phyloP scores from a whole-genome alignment of 257 asterid species.

The Solanum etuberosum region DNA sequence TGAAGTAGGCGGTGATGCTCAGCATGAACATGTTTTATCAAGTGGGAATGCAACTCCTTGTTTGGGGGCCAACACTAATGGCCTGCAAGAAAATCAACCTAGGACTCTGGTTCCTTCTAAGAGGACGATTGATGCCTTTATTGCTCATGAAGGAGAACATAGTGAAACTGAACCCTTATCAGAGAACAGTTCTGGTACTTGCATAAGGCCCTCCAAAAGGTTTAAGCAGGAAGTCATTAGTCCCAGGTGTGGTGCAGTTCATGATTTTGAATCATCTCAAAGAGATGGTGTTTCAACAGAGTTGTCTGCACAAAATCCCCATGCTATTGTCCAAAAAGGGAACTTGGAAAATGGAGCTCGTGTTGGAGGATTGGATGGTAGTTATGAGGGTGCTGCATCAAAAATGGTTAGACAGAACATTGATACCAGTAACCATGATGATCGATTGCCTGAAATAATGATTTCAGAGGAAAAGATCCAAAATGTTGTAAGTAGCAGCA shows the following conservation, averaged over 20 bases:
- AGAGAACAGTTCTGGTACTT: conserved; percentile 12
- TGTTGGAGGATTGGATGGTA: not conserved
- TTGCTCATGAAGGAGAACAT: conserved; percentile 12
- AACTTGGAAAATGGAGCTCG: conserved; percentile 4
- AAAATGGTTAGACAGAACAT: not conserved
- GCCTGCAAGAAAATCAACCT: conserved; percentile 13
- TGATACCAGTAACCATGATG: conserved; percentile 12
- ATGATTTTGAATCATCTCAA: conserved; percentile 4
- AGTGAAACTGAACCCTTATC: conserved; percentile 1
- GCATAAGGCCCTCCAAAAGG: conserved; percentile 21
- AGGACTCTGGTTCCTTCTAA: conserved; percentile 16
- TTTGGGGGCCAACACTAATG: conserved; percentile 4
- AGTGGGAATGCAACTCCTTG: conserved; percentile 1
- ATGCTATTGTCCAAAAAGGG: not conserved
- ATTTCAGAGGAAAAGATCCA: conserved; percentile 14
- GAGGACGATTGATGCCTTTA: conserved; percentile 11
- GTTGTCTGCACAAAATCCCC: not conserved
- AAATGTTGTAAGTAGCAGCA: conserved; percentile 12
- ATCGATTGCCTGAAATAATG: conserved; percentile 10
- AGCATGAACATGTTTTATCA: not conserved
- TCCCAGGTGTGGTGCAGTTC: not conserved
- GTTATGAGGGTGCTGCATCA: conserved; percentile 4
- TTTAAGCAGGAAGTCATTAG: conserved; percentile 18
- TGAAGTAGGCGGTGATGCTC: conserved; percentile 4
- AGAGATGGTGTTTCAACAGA: conserved; percentile 9